Conservation (phyloP, 768 basidiomycete species). For the Mycena sanguinolenta region DNA sequence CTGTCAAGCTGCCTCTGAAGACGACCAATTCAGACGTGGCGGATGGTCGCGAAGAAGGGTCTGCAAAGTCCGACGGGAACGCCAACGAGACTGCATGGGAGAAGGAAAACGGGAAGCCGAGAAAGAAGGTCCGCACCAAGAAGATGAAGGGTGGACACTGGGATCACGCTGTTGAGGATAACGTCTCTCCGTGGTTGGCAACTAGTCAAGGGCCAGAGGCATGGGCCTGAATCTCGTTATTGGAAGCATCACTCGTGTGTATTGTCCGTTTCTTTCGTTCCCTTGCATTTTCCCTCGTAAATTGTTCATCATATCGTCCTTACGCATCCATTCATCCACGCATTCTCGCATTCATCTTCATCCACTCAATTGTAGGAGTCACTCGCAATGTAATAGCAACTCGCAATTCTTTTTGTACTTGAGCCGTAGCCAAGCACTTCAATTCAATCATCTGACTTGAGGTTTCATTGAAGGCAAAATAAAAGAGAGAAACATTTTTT, state of each 20-base stretch:
- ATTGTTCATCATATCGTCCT: constrained; percentile 23
- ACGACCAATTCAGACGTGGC: constrained; percentile 25
- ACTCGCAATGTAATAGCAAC: constrained; percentile 28
- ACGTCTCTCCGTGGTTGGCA: constrained; percentile 34
- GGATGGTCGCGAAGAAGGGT: constrained; percentile 23
- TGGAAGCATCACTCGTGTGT: neutral
- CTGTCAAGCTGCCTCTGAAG: constrained; percentile 28
- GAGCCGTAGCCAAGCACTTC: neutral
- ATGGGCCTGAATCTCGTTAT: constrained; percentile 32
- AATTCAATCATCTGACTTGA: neutral
- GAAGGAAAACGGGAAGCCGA: constrained; percentile 36
- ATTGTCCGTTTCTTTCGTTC: neutral
- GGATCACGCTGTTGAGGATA: constrained; percentile 13
- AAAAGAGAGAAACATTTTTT: too few relatives aligned
- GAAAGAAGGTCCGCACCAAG: constrained; percentile 29
- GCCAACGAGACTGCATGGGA: constrained; percentile 27
- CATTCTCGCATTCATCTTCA: neutral
- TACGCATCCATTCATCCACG: constrained; percentile 17
- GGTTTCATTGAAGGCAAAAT: too few relatives aligned
- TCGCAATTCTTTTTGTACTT: constrained; percentile 19
- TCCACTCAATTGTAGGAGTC: constrained; percentile 23
- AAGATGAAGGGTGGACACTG: constrained; percentile 20
- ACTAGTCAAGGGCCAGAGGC: constrained; percentile 31
- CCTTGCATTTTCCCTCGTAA: constrained; percentile 21
- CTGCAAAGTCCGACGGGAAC: constrained; percentile 28